Evolutionary conservation across 208 protist genomes (phyloP).

Genomic region (Leishmania lainsoni): DNA sequence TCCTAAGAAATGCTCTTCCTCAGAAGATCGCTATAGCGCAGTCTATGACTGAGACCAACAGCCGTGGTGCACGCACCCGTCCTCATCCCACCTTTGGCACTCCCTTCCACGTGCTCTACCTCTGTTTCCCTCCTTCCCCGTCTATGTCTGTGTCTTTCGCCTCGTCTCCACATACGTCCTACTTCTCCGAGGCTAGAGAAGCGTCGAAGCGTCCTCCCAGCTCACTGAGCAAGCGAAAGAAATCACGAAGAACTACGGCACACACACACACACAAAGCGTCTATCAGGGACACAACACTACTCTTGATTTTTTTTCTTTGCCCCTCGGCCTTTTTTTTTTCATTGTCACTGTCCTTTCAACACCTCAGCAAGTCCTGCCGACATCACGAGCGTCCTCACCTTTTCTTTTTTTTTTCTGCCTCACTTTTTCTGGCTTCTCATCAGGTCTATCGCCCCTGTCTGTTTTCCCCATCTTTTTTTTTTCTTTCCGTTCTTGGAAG

Average conservation of each 20-base stretch:
- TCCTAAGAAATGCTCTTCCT: not conserved
- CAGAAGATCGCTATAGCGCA: not conserved
- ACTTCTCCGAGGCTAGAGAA: not conserved
- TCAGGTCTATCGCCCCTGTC: not conserved
- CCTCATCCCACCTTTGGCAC: not conserved
- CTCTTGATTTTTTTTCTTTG: not conserved
- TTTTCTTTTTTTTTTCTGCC: not conserved
- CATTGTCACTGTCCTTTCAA: not conserved
- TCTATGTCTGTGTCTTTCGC: not conserved
- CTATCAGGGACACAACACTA: not conserved
- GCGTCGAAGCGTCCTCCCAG: not conserved
- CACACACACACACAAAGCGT: not conserved
- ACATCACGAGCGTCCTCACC: not conserved
- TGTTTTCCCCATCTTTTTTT: not conserved
- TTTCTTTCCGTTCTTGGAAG: not conserved
- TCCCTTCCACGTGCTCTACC: not conserved
- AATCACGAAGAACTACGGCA: not conserved
- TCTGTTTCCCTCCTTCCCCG: not conserved
- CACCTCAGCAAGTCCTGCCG: not conserved
- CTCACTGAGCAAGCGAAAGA: not conserved
- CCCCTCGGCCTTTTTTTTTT: not conserved
- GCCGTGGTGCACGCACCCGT: not conserved
- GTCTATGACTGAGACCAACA: not conserved
- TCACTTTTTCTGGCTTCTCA: not conserved
- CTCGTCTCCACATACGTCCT: not conserved